Conservation (phyloP, 805 yeast genomes). For the Ogataea chonburiensis region DNA sequence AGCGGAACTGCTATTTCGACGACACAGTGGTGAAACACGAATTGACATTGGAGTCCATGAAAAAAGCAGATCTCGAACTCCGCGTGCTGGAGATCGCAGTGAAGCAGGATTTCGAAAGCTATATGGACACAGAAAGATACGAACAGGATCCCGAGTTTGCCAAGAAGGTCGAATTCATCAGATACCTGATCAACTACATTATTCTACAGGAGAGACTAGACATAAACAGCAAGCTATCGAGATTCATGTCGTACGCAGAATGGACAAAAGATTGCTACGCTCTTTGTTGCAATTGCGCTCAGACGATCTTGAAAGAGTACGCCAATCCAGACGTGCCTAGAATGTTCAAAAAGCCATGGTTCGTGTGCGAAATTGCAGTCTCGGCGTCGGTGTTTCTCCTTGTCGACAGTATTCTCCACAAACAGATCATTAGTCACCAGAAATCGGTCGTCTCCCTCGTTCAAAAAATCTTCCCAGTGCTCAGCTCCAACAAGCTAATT, state of each 20-base stretch:
- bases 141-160: conserved; percentile 15
- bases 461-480: conserved; percentile 19
- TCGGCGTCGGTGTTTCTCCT: conserved; percentile 30
- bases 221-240: conserved; percentile 31
- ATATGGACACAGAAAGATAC: conserved; percentile 21
- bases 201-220: conserved; percentile 29
- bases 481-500: conserved; percentile 25
- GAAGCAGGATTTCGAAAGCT: conserved; percentile 21
- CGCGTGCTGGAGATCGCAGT: conserved; percentile 24
- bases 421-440: conserved; percentile 19
- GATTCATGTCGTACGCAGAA: conserved; percentile 24
- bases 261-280: conserved; percentile 26
- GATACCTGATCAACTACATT: conserved; percentile 18
- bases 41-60: conserved; percentile 19
- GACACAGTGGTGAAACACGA: conserved; percentile 19
- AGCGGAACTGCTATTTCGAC: conserved; percentile 29
- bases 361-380: conserved; percentile 25
- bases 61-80: conserved; percentile 29
- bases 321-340: conserved; percentile 18
- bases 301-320: conserved; percentile 17
- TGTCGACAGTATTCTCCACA: conserved; percentile 30
- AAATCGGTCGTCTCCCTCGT: conserved; percentile 18
- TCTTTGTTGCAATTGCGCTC: conserved; percentile 26
- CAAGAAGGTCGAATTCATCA: conserved; percentile 17
- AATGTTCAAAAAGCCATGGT: conserved; percentile 25